Conservation (phyloP, 2,329 filamentous ascomycete species). For the Colletotrichum limetticola region DNA sequence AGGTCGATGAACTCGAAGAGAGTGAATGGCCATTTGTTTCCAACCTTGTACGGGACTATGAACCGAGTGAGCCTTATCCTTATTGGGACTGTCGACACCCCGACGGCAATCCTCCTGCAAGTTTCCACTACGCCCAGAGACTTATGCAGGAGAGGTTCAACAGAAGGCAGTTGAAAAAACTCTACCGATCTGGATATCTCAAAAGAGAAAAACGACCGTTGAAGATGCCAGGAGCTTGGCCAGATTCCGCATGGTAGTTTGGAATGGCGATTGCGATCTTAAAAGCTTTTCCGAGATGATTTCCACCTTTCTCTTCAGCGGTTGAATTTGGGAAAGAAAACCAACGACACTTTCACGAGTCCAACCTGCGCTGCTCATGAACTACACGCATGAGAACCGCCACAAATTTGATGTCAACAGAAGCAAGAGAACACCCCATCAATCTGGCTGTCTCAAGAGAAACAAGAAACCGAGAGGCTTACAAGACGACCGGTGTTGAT, state of each 20-base stretch:
- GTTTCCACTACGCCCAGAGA: background rate
- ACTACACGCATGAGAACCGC: background rate
- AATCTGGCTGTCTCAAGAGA: background rate
- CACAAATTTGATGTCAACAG: background rate
- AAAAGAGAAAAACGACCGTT: background rate
- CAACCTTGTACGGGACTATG: background rate
- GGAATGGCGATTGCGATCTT: no score
- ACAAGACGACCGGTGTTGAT: background rate
- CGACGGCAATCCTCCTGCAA: background rate
- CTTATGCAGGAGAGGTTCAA: background rate
- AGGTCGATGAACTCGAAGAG: accelerated
- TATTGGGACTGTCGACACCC: no score
- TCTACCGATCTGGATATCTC: background rate
- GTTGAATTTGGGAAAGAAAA: background rate
- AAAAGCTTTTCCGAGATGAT: background rate
- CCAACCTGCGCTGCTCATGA: no score
- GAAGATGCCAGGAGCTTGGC: background rate
- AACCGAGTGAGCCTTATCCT: no score
- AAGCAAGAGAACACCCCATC: no score
- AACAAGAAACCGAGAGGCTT: background rate
- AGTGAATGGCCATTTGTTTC: background rate
- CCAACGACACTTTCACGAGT: no score
- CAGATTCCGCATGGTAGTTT: background rate
- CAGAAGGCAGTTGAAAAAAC: background rate
- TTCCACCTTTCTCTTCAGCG: background rate